Evolutionary conservation across 1,139 yeast genomes (phyloP), one percentile per base, ranked within the genome.

Genomic region (Hansenula sp.): DNA sequence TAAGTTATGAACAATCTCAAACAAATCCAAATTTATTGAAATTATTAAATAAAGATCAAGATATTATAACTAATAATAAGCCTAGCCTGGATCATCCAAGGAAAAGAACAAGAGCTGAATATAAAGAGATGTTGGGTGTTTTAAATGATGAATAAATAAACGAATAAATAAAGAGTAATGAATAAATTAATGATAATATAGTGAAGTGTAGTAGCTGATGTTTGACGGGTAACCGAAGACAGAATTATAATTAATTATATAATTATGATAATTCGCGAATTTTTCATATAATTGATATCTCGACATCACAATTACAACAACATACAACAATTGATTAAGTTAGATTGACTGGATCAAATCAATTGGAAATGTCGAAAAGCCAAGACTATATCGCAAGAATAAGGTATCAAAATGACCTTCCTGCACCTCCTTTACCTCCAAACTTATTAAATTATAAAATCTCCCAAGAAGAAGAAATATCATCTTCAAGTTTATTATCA

Each of bases 371-470:
- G 73, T 66, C 72, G 2, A 65, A 61, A 52, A 79, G 89, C 62
- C 96, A 91, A 65, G 97, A 90, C 54, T 91, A 85, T 61, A 84
- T 93, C 47, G 94, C 96, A 45, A 84, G 87, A 55, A 80, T 87
- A 44, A 78, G 96, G 59, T 93, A 90, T 63, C 80, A 81, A 49
- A 93, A 93, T 62, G 87, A 81, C 58, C 71, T 93, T 30, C 99
- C 99, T 15, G 93, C 97, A 2, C 98, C 99, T 11, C 87, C 94
- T 21, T 75, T 94, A 51, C 90, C 96, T 43, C 98, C 99, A 21
- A 89, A 87, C 63, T 74, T 90, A 47, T 65, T 93, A 46, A 77
- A 82, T 46, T 75, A 78, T 52, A 62, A 73, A 15, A 63, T 71
- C 3, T 67, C 71, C 40, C 58, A 67, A 34, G 57, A 72, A 55